Evolutionary conservation across 768 basidiomycete species (phyloP).

Genomic region (Holtermannia corniformis): DNA sequence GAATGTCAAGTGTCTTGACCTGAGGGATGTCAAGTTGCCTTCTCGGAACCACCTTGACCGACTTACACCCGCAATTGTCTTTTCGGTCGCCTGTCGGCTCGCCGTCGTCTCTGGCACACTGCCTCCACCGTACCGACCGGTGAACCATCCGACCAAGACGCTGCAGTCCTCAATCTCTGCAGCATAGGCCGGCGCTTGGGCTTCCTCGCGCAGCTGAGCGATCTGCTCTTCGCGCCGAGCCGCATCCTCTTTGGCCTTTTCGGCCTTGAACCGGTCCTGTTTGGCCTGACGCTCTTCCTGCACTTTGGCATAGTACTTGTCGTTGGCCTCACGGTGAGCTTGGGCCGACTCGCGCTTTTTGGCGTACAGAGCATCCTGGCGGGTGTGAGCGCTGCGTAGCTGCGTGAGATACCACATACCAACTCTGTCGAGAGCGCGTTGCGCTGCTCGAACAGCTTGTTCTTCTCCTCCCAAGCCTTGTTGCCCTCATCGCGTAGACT

Average conservation of each 20-base stretch:
- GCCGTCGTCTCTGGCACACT: constrained; percentile 33
- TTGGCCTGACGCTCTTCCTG: constrained; percentile 56
- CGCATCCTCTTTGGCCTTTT: constrained; percentile 68
- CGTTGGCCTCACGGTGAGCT: constrained; percentile 69
- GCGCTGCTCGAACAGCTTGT: constrained; percentile 78
- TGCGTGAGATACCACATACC: constrained; percentile 19
- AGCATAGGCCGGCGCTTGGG: constrained; percentile 78
- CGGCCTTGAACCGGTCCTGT: constrained; percentile 70
- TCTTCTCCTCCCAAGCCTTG: constrained; percentile 67
- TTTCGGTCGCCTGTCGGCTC: constrained; percentile 17
- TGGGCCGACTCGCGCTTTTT: constrained; percentile 66
- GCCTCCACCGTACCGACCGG: constrained; percentile 36
- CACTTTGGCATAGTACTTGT: constrained; percentile 46
- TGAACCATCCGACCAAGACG: constrained; percentile 40
- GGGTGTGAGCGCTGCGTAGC: constrained; percentile 10
- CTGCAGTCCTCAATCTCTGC: constrained; percentile 86
- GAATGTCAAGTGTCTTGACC: constrained; percentile 64
- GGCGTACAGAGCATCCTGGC: constrained; percentile 61
- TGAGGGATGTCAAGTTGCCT: too few species aligned
- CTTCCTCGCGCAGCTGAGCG: constrained; percentile 78
- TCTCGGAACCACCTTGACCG: too few species aligned
- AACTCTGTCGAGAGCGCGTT: constrained; percentile 53
- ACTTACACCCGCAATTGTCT: constrained; percentile 30
- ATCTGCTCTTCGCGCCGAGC: constrained; percentile 66
- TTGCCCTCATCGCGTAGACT: constrained; percentile 76